Percentiles rank a stretch among this genome's conserved stretches.
phyloP scores from a whole-genome alignment of 2,329 filamentous ascomycete species.

The Myriosclerotinia duriaeana region DNA sequence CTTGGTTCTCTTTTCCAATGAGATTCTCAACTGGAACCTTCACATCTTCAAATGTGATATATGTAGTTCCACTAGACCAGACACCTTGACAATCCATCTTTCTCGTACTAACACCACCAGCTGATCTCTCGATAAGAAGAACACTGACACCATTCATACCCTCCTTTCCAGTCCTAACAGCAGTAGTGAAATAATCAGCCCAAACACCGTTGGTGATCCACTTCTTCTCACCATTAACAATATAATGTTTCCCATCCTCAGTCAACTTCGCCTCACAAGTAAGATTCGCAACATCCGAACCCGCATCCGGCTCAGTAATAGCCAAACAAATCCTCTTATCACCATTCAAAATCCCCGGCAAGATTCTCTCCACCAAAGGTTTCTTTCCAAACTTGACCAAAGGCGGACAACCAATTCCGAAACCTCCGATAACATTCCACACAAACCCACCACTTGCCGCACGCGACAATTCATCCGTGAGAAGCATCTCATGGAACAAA shows the following conservation, averaged over 20 bases:
- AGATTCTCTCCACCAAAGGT: constrained; percentile 66
- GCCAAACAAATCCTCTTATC: constrained; percentile 98
- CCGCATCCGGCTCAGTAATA: constrained; percentile 95
- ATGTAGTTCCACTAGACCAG: constrained; percentile 92
- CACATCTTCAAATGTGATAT: constrained; percentile 97
- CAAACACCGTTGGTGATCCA: constrained; percentile 99
- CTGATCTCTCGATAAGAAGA: constrained; percentile 83
- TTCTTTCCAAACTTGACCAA: constrained; percentile 49
- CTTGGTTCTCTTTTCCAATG: constrained; percentile 96
- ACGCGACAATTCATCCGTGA: constrained; percentile 93
- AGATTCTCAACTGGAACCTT: constrained; percentile 99
- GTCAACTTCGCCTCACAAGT: constrained; percentile 93
- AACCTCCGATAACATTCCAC: constrained; percentile 97
- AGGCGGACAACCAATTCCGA: constrained; percentile 89
- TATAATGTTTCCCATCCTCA: constrained; percentile 97
- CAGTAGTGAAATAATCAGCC: constrained; percentile 96
- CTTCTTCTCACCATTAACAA: constrained; percentile 99
- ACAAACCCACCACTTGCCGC: constrained; percentile 88
- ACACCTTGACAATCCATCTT: constrained; percentile 99
- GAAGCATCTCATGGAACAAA: constrained; percentile 93
- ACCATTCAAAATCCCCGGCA: constrained; percentile 83
- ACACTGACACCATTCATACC: constrained; percentile 94
- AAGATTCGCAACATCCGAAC: constrained; percentile 91
- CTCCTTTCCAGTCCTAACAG: constrained; percentile 80
- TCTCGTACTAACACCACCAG: constrained; percentile 84